A percentile compares a stretch with the other conserved stretches of the same genome.
These are phyloP conservation scores for Colletotrichum incanum DNA, from an alignment of 2,329 filamentous ascomycete genomes.

Conservation along the genomic window DNA sequence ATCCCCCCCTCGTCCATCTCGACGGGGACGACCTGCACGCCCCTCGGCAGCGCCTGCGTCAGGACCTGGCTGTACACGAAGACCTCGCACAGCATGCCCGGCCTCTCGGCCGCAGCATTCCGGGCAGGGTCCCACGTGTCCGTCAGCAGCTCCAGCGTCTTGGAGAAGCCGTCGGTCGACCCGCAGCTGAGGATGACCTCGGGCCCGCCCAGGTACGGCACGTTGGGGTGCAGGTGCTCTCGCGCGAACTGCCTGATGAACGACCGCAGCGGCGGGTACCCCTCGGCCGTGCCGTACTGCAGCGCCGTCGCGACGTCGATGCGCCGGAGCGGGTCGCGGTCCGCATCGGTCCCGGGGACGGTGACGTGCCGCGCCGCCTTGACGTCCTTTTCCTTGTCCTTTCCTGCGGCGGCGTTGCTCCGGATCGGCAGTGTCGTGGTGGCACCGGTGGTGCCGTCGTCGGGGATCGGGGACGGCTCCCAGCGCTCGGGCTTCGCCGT, in stretches of 20 bases:
- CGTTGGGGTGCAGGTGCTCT: conserved; percentile 83
- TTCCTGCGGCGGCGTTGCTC: conserved; percentile 1
- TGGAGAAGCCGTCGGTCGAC: conserved; percentile 87
- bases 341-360: conserved; percentile 75
- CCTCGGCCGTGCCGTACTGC: conserved; percentile 88
- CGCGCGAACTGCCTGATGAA: conserved; percentile 86
- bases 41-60: conserved; percentile 76
- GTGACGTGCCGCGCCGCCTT: conserved; percentile 68
- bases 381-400: conserved; percentile 22
- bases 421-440: conserved; percentile 47
- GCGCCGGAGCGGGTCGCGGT: conserved; percentile 74
- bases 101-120: conserved; percentile 77
- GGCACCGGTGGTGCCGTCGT: conserved; percentile 52
- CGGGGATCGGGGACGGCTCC: conserved; percentile 72
- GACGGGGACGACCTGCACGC: conserved; percentile 81
- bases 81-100: conserved; percentile 84
- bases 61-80: conserved; percentile 87
- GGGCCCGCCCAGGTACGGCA: conserved; percentile 83
- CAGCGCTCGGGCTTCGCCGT: conserved; percentile 83
- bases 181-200: conserved; percentile 87
- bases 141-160: conserved; percentile 81
- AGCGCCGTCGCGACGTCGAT: conserved; percentile 87
- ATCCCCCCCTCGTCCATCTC: conserved; percentile 86
- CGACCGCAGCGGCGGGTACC: conserved; percentile 83
- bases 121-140: conserved; percentile 81